phyloP scores from a whole-genome alignment of 164 flowering plant species.

The Macadamia tetraphylla region DNA sequence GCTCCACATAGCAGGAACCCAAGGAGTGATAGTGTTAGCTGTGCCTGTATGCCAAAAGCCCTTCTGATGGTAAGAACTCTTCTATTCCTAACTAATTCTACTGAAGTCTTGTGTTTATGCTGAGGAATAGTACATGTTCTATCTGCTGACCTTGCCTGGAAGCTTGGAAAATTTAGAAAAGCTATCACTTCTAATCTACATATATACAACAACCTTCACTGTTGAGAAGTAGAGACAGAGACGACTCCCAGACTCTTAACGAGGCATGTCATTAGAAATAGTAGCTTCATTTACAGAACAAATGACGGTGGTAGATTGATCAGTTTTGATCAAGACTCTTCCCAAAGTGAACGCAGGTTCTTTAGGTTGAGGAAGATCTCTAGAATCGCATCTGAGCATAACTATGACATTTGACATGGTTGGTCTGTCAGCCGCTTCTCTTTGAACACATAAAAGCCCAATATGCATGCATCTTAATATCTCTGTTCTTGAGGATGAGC shows the following conservation, averaged over 20 bases:
- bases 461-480: conserved; percentile 19
- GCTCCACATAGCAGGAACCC: too few relatives aligned
- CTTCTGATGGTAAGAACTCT: too few relatives aligned
- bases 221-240: neutral
- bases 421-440: conserved; percentile 14
- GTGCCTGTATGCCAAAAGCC: too few relatives aligned
- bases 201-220: too few relatives aligned
- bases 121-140: too few relatives aligned
- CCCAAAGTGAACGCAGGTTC: conserved; percentile 3
- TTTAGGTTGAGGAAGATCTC: conserved; percentile 9
- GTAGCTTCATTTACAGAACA: conserved; percentile 9
- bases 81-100: too few relatives aligned
- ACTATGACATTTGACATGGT: conserved; percentile 20
- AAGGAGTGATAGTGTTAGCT: too few relatives aligned
- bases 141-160: too few relatives aligned
- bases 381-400: conserved; percentile 9
- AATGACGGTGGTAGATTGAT: neutral
- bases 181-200: too few relatives aligned
- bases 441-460: conserved; percentile 20
- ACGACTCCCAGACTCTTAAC: neutral
- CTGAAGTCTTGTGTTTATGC: too few relatives aligned
- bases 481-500: conserved; percentile 1
- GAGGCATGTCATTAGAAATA: conserved; percentile 2
- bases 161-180: too few relatives aligned
- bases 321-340: neutral